Conservation (phyloP, 768 basidiomycete genomes). For the Amanita polypyramis region DNA sequence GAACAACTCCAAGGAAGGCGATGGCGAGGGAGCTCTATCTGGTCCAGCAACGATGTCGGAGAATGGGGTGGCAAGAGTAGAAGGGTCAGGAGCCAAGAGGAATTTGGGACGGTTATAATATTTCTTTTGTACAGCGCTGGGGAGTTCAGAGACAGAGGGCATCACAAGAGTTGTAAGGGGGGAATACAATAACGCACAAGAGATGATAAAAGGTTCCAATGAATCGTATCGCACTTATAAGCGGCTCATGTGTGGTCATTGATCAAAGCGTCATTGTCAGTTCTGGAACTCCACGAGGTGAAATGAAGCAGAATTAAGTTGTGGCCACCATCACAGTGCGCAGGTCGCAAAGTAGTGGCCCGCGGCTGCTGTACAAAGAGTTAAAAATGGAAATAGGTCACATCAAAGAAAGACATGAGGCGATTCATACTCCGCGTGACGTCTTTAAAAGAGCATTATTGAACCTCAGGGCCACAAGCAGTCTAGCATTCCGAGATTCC, state of each 20-base stretch:
- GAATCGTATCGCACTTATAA: constrained; percentile 5
- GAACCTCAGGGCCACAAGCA: constrained; percentile 1
- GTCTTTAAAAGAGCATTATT: neutral
- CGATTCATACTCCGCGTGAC: constrained; percentile 6
- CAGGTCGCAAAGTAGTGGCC: constrained; percentile 3
- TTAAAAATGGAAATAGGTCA: constrained; percentile 4
- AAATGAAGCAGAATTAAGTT: neutral
- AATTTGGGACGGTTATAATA: constrained; percentile 8
- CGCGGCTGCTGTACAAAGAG: constrained; percentile 4
- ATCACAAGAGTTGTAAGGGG: neutral
- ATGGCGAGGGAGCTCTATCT: neutral
- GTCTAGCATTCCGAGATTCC: neutral
- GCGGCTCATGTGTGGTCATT: constrained; percentile 1
- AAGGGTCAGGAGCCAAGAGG: constrained; percentile 9
- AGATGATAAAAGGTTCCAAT: neutral
- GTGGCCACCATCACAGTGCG: constrained; percentile 2
- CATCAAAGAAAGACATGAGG: constrained; percentile 7
- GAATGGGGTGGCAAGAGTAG: constrained; percentile 22
- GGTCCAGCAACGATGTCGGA: neutral
- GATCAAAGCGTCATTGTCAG: constrained; percentile 6
- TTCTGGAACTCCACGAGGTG: neutral
- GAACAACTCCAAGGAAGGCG: neutral
- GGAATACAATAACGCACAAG: neutral
- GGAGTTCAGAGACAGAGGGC: constrained; percentile 2
- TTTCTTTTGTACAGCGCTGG: constrained; percentile 1